Conservation (phyloP, 2,329 filamentous ascomycete genomes). For the Diaporthe eres region DNA sequence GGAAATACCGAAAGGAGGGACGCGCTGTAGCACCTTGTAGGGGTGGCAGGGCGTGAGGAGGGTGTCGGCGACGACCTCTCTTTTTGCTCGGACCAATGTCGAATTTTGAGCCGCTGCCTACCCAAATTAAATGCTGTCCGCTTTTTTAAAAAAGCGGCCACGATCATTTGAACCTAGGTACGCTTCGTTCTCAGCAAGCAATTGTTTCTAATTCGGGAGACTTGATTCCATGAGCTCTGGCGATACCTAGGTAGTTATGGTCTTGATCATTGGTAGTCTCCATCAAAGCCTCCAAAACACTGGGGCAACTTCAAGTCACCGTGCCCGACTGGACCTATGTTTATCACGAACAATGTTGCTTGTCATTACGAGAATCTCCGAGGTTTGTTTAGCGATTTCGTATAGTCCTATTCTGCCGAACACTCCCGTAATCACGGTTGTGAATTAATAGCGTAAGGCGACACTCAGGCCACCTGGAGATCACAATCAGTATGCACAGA, state of each 20-base stretch:
- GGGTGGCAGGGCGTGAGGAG: slow-evolving; percentile 15
- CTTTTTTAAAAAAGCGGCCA: no score
- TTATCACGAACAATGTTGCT: not conserved
- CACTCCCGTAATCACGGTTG: not conserved
- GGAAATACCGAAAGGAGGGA: slow-evolving; percentile 17
- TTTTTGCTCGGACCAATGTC: not conserved
- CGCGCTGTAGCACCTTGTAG: slow-evolving; percentile 11
- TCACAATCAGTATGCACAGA: not conserved
- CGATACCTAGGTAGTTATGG: not conserved
- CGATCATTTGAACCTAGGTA: no score
- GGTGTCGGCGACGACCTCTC: not conserved
- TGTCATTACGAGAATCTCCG: not conserved
- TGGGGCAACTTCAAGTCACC: no score
- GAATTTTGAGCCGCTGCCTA: no score
- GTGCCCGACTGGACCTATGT: not conserved
- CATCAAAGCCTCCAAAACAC: not conserved
- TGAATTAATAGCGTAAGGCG: no score
- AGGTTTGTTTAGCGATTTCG: no score
- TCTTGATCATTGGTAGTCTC: not conserved
- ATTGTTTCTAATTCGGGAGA: not conserved
- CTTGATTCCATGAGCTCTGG: not conserved
- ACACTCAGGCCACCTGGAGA: not conserved
- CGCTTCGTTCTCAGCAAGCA: not conserved
- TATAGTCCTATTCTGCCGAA: no score
- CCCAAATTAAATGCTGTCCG: no score